Evolutionary conservation across 2,329 filamentous ascomycete genomes (phyloP).

Genomic region (Pseudocercospora pini-densiflorae): DNA sequence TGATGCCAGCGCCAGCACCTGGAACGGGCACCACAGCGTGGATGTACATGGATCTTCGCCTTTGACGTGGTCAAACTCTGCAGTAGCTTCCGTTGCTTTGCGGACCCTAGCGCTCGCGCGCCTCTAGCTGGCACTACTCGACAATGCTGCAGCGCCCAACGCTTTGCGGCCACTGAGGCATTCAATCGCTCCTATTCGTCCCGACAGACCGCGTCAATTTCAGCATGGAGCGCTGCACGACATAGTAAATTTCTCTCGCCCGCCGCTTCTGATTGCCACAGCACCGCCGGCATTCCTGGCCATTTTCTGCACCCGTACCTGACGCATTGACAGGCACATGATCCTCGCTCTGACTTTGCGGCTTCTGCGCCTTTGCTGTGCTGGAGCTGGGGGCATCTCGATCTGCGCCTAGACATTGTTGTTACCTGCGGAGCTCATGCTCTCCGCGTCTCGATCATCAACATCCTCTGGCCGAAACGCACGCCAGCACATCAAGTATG

Average conservation of each 20-base stretch:
- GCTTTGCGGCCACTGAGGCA: constrained; percentile 9
- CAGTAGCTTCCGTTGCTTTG: constrained; percentile 31
- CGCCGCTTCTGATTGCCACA: constrained; percentile 15
- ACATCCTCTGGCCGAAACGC: constrained; percentile 73
- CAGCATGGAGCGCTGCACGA: constrained; percentile 35
- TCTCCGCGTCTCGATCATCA: constrained; percentile 40
- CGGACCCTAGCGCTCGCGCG: constrained; percentile 27
- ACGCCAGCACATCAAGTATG: constrained; percentile 85
- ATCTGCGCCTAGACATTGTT: constrained; percentile 39
- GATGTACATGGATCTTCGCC: constrained; percentile 28
- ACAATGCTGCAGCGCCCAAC: constrained; percentile 27
- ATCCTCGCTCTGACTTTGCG: constrained; percentile 25
- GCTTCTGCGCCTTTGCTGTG: constrained; percentile 19
- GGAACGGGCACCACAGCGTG: constrained; percentile 25
- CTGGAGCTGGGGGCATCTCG: constrained; percentile 29
- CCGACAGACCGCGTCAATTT: constrained; percentile 22
- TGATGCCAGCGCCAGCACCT: constrained; percentile 4
- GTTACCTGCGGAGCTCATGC: constrained; percentile 37
- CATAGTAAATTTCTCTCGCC: constrained; percentile 25
- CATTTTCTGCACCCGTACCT: constrained; percentile 21
- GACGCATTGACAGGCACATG: constrained; percentile 31
- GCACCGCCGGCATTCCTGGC: constrained; percentile 8
- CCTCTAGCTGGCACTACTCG: constrained; percentile 26
- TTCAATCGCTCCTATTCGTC: constrained; percentile 21
- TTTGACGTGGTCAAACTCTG: constrained; percentile 33